phyloP scores from a whole-genome alignment of 306 rosid genomes.

The Ceratonia siliqua region DNA sequence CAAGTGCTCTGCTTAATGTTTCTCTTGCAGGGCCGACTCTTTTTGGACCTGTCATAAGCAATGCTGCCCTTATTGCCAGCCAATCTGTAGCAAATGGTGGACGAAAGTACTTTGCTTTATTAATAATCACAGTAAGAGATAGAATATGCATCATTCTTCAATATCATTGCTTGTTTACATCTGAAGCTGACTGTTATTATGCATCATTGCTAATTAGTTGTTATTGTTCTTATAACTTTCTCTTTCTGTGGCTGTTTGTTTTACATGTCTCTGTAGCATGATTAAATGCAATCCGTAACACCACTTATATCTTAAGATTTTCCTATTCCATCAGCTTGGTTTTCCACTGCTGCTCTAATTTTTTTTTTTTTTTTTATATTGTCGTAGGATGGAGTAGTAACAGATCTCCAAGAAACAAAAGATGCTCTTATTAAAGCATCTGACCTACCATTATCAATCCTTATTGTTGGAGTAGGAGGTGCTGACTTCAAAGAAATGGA shows the following conservation, averaged over 20 bases:
- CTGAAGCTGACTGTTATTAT: not conserved
- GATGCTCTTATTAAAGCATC: constrained; percentile 86
- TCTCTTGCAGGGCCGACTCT: constrained; percentile 91
- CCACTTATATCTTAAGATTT: too few species aligned
- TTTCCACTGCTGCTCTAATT: not conserved
- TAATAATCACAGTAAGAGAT: constrained; percentile 75
- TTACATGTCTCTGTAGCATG: not conserved
- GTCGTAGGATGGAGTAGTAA: constrained; percentile 82
- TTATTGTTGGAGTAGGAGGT: constrained; percentile 89
- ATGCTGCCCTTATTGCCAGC: constrained; percentile 73
- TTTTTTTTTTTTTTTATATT: too few species aligned
- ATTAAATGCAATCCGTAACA: not conserved
- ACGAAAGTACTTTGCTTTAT: constrained; percentile 71
- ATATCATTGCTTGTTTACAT: not conserved
- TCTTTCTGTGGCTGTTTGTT: constrained; percentile 15
- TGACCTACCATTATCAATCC: constrained; percentile 78
- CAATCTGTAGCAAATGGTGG: constrained; percentile 66
- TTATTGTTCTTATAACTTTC: not conserved
- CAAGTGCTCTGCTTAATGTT: constrained; percentile 80
- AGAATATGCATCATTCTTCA: not conserved
- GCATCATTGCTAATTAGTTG: not conserved
- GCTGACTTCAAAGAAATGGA: constrained; percentile 94
- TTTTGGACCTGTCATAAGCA: constrained; percentile 72
- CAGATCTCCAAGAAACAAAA: constrained; percentile 93
- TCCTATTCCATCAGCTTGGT: not conserved